Percentiles rank a stretch among this genome's conserved stretches.
Conservation (phyloP, 2,329 filamentous ascomycete genomes). For the Amylocarpus encephaloides region DNA sequence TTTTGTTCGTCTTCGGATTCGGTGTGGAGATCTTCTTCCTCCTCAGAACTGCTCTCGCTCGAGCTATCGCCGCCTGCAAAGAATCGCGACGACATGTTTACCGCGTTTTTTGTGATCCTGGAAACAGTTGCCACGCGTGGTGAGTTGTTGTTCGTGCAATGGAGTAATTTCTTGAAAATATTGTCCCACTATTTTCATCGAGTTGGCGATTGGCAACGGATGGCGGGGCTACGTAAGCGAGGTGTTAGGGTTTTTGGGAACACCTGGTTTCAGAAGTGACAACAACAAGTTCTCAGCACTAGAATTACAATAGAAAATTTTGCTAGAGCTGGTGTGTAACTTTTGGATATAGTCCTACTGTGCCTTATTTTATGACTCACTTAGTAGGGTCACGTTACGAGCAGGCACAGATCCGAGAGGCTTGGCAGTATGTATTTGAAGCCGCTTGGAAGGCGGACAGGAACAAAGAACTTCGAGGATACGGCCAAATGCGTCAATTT, state of each 20-base stretch:
- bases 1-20: conserved; percentile 57
- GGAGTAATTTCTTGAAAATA: conserved; percentile 11
- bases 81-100: conserved; percentile 81
- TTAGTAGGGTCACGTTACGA: no score
- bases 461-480: no score
- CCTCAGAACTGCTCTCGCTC: conserved; percentile 83
- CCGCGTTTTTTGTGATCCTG: conserved; percentile 9
- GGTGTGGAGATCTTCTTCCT: conserved; percentile 91
- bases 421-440: no score
- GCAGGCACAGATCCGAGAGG: no score
- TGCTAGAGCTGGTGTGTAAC: not conserved
- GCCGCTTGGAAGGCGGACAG: no score
- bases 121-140: conserved; percentile 6
- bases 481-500: no score
- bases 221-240: conserved; percentile 19
- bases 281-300: not conserved
- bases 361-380: no score
- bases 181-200: conserved; percentile 6
- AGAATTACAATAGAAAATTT: not conserved
- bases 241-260: conserved; percentile 7
- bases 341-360: no score
- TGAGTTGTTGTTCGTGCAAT: conserved; percentile 7
- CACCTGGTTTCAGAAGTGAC: not conserved
- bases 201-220: conserved; percentile 2
- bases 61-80: conserved; percentile 98